Evolutionary conservation across 192 early-diverging fungal genomes (phyloP).

Genomic region (Entomortierella lignicola): DNA sequence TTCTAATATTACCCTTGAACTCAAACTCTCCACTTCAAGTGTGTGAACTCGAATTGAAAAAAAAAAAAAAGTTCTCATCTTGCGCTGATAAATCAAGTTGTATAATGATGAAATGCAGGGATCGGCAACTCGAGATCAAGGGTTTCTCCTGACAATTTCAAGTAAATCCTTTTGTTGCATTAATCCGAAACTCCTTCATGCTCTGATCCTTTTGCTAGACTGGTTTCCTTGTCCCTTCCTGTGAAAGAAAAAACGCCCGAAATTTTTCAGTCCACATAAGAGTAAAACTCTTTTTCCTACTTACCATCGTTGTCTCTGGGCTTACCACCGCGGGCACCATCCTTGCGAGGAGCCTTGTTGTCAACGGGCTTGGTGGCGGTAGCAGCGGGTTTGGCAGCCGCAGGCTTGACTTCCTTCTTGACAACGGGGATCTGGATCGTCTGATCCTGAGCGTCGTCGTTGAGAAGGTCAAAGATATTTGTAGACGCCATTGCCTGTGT

Average conservation of each 20-base stretch:
- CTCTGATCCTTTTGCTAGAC: too few relatives aligned
- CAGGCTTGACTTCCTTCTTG: constrained; percentile 55
- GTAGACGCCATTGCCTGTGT: constrained; percentile 56
- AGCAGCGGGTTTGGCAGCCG: constrained; percentile 36
- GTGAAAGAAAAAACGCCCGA: too few relatives aligned
- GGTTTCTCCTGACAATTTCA: constrained; percentile 3
- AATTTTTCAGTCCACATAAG: too few relatives aligned
- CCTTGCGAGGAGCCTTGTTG: constrained; percentile 54
- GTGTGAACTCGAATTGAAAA: too few relatives aligned
- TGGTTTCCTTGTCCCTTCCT: too few relatives aligned
- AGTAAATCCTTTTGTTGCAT: neutral
- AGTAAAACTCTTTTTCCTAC: too few relatives aligned
- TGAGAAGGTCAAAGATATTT: constrained; percentile 60
- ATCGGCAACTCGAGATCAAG: constrained; percentile 16
- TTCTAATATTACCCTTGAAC: too few relatives aligned
- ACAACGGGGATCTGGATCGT: constrained; percentile 51
- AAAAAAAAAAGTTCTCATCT: too few relatives aligned
- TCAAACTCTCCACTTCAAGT: too few relatives aligned
- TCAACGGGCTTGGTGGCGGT: constrained; percentile 36
- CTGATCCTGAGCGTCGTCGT: constrained; percentile 59
- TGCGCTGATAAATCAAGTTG: too few relatives aligned
- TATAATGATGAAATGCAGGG: neutral
- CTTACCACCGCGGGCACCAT: constrained; percentile 51
- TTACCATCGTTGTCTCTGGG: constrained; percentile 55
- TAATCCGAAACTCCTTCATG: too few relatives aligned